phyloP scores from a whole-genome alignment of 345 rosid genomes.

The Rhizophora apiculata region DNA sequence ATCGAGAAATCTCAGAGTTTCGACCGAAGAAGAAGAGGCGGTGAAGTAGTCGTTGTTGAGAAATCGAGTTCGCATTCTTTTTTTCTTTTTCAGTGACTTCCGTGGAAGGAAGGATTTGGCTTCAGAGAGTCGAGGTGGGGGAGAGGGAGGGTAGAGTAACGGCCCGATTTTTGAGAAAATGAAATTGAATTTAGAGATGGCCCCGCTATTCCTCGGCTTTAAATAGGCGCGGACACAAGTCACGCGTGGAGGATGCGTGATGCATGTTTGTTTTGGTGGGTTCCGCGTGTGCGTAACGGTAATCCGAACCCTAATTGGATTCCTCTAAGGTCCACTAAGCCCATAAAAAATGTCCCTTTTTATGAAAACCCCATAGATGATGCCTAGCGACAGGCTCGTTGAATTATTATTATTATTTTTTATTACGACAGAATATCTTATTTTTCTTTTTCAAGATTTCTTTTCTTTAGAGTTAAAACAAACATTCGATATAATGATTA shows the following conservation, averaged over 20 bases:
- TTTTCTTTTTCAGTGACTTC: not conserved
- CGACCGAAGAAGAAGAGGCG: constrained; percentile 30
- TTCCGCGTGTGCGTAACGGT: no score
- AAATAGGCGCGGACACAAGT: no score
- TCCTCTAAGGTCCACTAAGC: no score
- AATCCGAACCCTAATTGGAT: no score
- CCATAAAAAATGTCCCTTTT: no score
- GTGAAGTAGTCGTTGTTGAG: constrained; percentile 55
- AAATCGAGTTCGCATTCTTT: constrained; percentile 75
- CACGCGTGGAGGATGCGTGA: no score
- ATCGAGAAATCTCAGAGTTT: constrained; percentile 56
- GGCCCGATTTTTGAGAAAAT: not conserved
- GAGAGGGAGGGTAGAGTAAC: not conserved
- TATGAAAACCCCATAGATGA: no score
- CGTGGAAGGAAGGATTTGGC: no score
- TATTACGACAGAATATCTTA: not conserved
- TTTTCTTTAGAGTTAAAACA: not conserved
- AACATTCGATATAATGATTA: no score
- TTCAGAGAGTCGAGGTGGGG: no score
- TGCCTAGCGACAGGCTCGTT: not conserved
- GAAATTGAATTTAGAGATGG: constrained; percentile 16
- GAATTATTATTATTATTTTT: constrained; percentile 7
- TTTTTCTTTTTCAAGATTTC: not conserved
- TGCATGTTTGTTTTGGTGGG: no score
- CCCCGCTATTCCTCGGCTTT: not conserved